Base-by-base conservation (phyloP, 2,329 filamentous ascomycete species). In the Aspergillus sp. region DNA sequence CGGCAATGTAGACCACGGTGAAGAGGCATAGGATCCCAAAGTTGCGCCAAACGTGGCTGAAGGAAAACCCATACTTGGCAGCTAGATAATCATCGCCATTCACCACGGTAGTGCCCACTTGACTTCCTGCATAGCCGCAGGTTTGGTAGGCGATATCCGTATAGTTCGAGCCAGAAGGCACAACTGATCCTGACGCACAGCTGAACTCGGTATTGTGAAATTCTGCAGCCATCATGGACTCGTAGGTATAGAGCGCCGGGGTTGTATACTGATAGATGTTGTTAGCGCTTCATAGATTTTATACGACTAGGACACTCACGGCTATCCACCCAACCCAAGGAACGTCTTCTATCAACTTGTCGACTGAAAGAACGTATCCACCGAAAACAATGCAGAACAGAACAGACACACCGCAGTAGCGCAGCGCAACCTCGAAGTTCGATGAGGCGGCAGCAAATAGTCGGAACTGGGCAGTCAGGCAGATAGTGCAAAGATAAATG, bases 11-110 rank as follows among this genome's bases (percentile, higher is more conserved):
- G 4, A 88, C 82, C 1, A 90, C 77, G 0, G 85, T 83, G 64
- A 91, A 93, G 0, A 87, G 89, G 63, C 91, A 86, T 0, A 93
- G 75, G 2, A 92, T 87, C 14, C 88, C 90, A 67, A 90, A 91
- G 69, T 92, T 91, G 3, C 90, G 84, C 79, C 86, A 88, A 0
- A 88, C 74, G 65, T 88, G 77, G n/a, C 73, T 76, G 29, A 83
- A 77, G 5, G 79, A 78, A 63, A 73, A 75, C 14, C 80, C 78
- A 70, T 82, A 88, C 6, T 79, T 78, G 1, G 76, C 77, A 2
- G 76, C 69, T 1, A 88, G 68, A 62, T 87, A 88, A 16, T 75
- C 74, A 4, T 82, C 74, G 20, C 86, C 86, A 46, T 78, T 71
- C 3, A 88, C 81, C 1, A 75, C 74, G 0, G 77, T 73, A 6